Percentiles rank a stretch among this genome's conserved stretches.
Evolutionary conservation across 208 protist species (phyloP).

Genomic region (Leishmania gerbilli): DNA sequence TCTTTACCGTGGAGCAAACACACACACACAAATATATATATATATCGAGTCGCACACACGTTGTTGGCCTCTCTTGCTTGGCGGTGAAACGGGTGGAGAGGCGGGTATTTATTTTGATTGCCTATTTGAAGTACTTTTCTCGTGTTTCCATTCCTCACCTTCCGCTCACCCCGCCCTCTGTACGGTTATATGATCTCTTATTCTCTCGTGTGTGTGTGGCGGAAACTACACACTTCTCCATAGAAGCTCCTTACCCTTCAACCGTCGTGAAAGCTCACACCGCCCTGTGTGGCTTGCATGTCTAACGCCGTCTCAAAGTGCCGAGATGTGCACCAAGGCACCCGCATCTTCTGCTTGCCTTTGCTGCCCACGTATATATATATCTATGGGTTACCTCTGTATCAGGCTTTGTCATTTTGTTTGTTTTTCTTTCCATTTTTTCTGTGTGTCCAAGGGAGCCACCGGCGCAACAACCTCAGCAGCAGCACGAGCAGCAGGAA

Average conservation of each 20-base stretch:
- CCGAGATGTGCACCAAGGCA: neutral
- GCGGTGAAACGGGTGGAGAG: neutral
- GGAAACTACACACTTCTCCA: neutral
- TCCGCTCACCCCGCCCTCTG: neutral
- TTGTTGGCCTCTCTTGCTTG: neutral
- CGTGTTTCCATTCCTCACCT: neutral
- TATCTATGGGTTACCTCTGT: neutral
- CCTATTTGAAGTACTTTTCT: neutral
- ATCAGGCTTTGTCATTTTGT: neutral
- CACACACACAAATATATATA: neutral
- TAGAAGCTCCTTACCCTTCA: neutral
- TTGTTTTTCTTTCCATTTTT: constrained; percentile 1
- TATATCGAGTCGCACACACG: neutral
- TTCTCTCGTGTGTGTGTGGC: neutral
- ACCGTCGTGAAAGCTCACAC: neutral
- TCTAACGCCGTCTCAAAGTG: neutral
- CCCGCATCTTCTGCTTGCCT: neutral
- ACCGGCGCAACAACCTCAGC: neutral
- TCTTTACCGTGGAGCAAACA: neutral
- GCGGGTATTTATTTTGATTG: neutral
- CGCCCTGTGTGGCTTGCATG: neutral
- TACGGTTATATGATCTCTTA: neutral
- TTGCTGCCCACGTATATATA: neutral
- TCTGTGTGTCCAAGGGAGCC: neutral
- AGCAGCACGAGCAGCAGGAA: neutral